These are phyloP conservation scores for Fusarium pininemorale DNA, from an alignment of 2,329 filamentous ascomycete species.

Conservation along the genomic window DNA sequence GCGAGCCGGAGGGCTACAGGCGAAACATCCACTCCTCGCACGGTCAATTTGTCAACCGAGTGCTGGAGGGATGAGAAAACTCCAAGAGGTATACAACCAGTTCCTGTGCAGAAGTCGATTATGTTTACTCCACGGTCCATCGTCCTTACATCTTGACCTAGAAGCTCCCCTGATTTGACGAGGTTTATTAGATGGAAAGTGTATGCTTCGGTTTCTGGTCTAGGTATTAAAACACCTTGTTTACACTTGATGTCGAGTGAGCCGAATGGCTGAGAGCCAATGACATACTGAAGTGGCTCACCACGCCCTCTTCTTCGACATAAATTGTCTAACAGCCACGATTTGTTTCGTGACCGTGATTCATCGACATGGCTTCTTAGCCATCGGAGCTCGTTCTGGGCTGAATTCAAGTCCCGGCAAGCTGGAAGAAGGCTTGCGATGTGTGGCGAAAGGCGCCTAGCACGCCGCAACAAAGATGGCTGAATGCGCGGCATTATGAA, in stretches of 20 bases:
- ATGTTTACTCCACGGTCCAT: constrained; percentile 60
- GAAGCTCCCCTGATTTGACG: constrained; percentile 45
- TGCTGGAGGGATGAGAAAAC: constrained; percentile 69
- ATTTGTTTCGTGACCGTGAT: constrained; percentile 21
- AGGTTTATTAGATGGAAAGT: constrained; percentile 63
- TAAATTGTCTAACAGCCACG: constrained; percentile 49
- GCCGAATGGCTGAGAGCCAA: constrained; percentile 90
- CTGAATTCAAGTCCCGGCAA: constrained; percentile 70
- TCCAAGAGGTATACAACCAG: constrained; percentile 87
- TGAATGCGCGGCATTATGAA: constrained; percentile 69
- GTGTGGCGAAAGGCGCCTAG: constrained; percentile 62
- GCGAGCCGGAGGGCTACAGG: constrained; percentile 71
- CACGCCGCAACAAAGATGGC: constrained; percentile 65
- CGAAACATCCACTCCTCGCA: constrained; percentile 81
- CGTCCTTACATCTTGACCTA: constrained; percentile 10
- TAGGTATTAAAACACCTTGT: constrained; percentile 84
- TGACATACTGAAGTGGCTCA: constrained; percentile 86
- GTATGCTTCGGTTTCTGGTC: constrained; percentile 79
- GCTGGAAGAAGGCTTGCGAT: constrained; percentile 69
- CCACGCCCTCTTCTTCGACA: constrained; percentile 65
- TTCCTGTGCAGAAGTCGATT: constrained; percentile 89
- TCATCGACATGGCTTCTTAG: constrained; percentile 67
- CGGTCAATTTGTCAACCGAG: constrained; percentile 53
- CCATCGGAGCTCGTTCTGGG: constrained; percentile 78
- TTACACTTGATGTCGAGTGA: constrained; percentile 79